phyloP scores from a whole-genome alignment of 208 protist species.

The Phytomonas serpens region DNA sequence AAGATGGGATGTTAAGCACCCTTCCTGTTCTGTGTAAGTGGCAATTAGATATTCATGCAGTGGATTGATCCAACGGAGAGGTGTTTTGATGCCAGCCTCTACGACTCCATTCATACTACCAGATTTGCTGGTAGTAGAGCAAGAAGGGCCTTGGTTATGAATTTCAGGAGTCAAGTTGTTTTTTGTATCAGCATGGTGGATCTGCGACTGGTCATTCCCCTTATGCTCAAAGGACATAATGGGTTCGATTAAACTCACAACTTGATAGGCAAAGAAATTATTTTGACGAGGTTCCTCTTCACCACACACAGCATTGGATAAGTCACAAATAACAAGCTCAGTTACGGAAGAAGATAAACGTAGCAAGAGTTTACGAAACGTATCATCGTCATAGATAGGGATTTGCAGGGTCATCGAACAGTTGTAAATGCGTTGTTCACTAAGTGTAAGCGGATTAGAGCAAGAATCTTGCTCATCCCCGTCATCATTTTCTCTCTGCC shows the following conservation, averaged over 20 bases:
- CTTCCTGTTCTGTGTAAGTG: constrained; percentile 11
- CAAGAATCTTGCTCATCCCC: background rate
- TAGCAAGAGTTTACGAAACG: background rate
- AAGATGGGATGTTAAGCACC: background rate
- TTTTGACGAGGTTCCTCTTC: background rate
- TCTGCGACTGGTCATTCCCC: background rate
- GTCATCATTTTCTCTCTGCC: background rate
- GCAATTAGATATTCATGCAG: constrained; percentile 24
- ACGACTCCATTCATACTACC: background rate
- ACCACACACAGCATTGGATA: background rate
- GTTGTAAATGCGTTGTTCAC: background rate
- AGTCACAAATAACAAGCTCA: constrained; percentile 4
- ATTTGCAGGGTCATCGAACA: background rate
- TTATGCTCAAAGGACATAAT: background rate
- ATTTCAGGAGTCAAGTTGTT: background rate
- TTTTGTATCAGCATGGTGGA: background rate
- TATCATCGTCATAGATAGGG: background rate
- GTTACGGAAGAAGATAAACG: background rate
- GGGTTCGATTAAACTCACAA: background rate
- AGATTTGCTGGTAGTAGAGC: background rate
- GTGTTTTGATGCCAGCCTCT: constrained; percentile 11
- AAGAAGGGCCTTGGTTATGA: background rate
- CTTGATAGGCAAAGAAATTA: background rate
- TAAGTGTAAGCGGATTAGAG: background rate
- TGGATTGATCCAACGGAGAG: constrained; percentile 29